Percentiles rank a stretch among this genome's conserved stretches.
Evolutionary conservation across 495 filamentous ascomycete genomes (phyloP).

Genomic region (Xylaria telfairii): DNA sequence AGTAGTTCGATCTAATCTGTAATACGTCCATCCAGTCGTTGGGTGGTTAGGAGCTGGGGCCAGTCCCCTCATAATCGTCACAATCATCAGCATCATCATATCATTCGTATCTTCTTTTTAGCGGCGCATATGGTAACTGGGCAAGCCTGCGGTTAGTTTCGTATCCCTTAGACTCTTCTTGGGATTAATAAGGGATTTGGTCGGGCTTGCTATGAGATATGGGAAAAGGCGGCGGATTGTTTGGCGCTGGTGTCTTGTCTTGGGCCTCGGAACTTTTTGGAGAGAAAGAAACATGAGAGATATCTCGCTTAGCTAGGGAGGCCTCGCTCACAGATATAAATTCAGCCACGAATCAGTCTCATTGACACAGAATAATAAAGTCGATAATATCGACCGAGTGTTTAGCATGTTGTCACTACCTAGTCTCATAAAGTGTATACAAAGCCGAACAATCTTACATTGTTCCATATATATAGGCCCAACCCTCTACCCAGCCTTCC

Average conservation of each 20-base stretch:
- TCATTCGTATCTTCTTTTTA: neutral
- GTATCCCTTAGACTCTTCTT: neutral
- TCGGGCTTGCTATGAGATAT: neutral
- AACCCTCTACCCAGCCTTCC: neutral
- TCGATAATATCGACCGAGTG: neutral
- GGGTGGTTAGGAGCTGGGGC: neutral
- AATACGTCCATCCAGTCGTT: neutral
- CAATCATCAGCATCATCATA: neutral
- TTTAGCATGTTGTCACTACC: neutral
- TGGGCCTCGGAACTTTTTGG: neutral
- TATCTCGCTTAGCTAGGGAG: neutral
- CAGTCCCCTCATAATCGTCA: neutral
- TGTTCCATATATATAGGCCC: neutral
- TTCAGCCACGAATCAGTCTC: neutral
- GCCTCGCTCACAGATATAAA: neutral
- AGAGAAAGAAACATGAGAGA: neutral
- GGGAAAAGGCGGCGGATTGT: neutral
- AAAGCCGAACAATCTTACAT: neutral
- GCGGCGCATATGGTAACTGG: neutral
- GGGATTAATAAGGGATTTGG: neutral
- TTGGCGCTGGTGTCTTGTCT: conserved; percentile 4
- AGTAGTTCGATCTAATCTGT: neutral
- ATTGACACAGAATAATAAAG: neutral
- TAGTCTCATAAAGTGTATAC: neutral
- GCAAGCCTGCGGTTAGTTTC: neutral